These are phyloP conservation scores for Colletotrichum spinosum DNA, from an alignment of 2,329 filamentous ascomycete species.

Conservation along the genomic window DNA sequence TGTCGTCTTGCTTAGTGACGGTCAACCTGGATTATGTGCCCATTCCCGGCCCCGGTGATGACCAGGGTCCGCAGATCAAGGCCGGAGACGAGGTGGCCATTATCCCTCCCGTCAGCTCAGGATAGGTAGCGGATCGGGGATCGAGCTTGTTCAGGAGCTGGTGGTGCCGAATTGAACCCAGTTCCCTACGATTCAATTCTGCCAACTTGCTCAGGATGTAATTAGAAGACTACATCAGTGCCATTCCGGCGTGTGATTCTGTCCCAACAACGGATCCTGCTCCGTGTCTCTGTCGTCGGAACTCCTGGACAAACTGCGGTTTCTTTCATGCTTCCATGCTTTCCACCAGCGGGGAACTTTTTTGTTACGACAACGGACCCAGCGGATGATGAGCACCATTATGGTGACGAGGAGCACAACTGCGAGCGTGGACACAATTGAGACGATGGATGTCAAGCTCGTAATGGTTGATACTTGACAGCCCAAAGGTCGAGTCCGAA, in stretches of 20 bases:
- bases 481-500: slow-evolving; percentile 52
- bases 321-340: slow-evolving; percentile 32
- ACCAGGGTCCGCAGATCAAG: slow-evolving; percentile 64
- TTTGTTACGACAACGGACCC: slow-evolving; percentile 29
- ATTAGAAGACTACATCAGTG: background rate
- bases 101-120: slow-evolving; percentile 89
- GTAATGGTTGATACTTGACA: slow-evolving; percentile 58
- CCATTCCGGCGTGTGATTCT: background rate
- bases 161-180: slow-evolving; percentile 25
- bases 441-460: slow-evolving; percentile 48
- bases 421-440: slow-evolving; percentile 47
- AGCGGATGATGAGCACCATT: slow-evolving; percentile 30
- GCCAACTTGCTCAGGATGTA: slow-evolving; percentile 1
- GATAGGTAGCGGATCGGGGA: slow-evolving; percentile 57
- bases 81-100: slow-evolving; percentile 87
- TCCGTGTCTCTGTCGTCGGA: background rate
- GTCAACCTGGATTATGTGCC: slow-evolving; percentile 87
- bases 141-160: background rate
- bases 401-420: slow-evolving; percentile 42
- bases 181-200: slow-evolving; percentile 17
- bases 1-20: slow-evolving; percentile 80
- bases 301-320: too few species aligned
- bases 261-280: slow-evolving; percentile 33
- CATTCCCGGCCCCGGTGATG: slow-evolving; percentile 58
- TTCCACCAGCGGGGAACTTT: slow-evolving; percentile 40